Evolutionary conservation across 2,329 filamentous ascomycete species (phyloP).

Genomic region (Gnomoniopsis sp.): DNA sequence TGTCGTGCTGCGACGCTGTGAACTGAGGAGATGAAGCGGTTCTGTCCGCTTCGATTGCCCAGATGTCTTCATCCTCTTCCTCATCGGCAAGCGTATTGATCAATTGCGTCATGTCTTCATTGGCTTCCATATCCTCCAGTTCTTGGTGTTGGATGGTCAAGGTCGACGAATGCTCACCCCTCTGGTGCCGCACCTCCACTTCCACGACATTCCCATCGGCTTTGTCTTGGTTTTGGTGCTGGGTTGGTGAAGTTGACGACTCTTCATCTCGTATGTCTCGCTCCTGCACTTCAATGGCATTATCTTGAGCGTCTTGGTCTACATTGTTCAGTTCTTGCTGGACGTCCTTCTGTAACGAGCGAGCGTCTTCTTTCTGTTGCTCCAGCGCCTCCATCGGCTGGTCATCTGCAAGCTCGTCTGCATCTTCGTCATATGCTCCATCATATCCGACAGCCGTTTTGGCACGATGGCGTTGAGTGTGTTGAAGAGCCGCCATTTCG

Average conservation of each 20-base stretch:
- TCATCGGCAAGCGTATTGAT: slow-evolving; percentile 15
- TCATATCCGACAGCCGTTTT: slow-evolving; percentile 17
- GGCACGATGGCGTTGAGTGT: neutral
- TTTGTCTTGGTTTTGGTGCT: neutral
- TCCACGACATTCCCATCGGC: neutral
- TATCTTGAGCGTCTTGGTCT: neutral
- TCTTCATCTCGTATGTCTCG: no score
- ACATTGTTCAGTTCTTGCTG: neutral
- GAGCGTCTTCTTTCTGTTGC: neutral
- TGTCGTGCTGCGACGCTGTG: slow-evolving; percentile 19
- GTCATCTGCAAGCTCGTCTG: slow-evolving; percentile 20
- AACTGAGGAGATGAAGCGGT: slow-evolving; percentile 31
- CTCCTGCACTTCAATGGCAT: no score
- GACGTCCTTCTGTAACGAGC: neutral
- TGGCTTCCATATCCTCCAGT: neutral
- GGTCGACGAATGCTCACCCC: slow-evolving; percentile 1
- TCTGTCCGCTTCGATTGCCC: slow-evolving; percentile 55
- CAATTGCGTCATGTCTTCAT: slow-evolving; percentile 9
- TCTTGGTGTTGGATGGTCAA: neutral
- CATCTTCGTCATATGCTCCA: slow-evolving; percentile 19
- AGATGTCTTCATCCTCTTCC: slow-evolving; percentile 50
- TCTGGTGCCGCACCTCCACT: neutral
- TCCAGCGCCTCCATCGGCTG: slow-evolving; percentile 1
- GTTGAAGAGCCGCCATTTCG: neutral
- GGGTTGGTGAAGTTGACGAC: neutral